Base-by-base conservation (phyloP, 2,329 filamentous ascomycete species). In the Fusarium tricinctum region DNA sequence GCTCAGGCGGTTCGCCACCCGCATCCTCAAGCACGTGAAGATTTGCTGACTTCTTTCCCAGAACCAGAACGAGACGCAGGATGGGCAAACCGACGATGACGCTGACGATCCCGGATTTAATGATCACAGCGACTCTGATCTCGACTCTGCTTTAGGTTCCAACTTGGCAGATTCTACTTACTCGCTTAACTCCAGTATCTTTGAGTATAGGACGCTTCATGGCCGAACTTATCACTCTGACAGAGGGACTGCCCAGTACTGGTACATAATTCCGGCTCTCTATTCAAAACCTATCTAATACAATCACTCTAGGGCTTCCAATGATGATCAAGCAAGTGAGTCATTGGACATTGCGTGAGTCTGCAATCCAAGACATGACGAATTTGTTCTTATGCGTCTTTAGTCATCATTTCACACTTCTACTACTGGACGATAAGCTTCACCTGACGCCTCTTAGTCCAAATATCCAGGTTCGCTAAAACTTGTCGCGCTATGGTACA, bases 191-290 rank as follows among this genome's bases (percentile, higher is more conserved):
- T 62, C 58, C 5, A 62, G 58, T 9, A 60, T 62, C 10, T 53
- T 47, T 8, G 55, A 46, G 7, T 62, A 62, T 5, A 42, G 58
- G 23, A 62, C 58, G 3, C 6, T 62, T 2, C 58, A 62, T 19
- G 55, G 58, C 0, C 52, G 58, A 3, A 62, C 58, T 4, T 62
- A 62, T 8, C 58, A 62, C n/a, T 62, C 58, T 1, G 58, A 62
- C 14, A 46, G 47, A 17, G 54, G 58, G 0, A 62, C 32, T 32
- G 46, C 54, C 1, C 54, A 59, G 5, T 62, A 62, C 6, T 62
- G 55, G 58, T 62, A 38, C 12, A 19, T 1, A 1, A 0, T 2
- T 7, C 2, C 5, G 0, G 0, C 1, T 0, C 13, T 1, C 10
- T 0, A 13, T 13, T 8, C 0, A 0, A 2, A 2, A 0, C 3